These are phyloP conservation scores for Apiotrichum mycotoxinovorans DNA, from an alignment of 1,284 basidiomycete species.

Conservation along the genomic window DNA sequence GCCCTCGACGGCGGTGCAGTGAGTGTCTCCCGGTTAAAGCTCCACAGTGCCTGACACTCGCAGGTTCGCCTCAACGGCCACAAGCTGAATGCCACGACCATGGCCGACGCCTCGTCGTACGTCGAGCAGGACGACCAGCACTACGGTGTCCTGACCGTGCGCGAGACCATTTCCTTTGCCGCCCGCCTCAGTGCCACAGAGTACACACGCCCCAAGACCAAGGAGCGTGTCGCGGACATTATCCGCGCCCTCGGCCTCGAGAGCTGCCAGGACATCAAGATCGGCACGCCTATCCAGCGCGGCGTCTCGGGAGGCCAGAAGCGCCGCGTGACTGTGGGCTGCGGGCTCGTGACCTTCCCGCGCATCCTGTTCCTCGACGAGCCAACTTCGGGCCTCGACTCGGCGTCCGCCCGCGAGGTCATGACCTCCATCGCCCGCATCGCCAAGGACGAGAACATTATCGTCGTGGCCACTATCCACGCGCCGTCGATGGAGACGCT, in stretches of 20 bases:
- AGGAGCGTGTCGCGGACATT: conserved; percentile 17
- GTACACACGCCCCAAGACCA: conserved; percentile 5
- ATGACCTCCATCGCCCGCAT: conserved; percentile 17
- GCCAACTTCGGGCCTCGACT: conserved; percentile 37
- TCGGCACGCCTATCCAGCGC: conserved; percentile 50
- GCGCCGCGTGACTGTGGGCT: conserved; percentile 46
- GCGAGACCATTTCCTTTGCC: conserved; percentile 29
- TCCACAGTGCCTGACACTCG: too few species aligned
- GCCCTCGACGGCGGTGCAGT: conserved; percentile 18
- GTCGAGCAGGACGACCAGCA: conserved; percentile 51
- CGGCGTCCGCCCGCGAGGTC: conserved; percentile 19
- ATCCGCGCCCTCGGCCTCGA: conserved; percentile 19
- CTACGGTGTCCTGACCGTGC: conserved; percentile 48
- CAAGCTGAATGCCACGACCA: conserved; percentile 5
- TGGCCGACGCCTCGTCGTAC: conserved; percentile 34
- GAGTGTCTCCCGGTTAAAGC: too few species aligned
- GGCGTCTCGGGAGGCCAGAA: conserved; percentile 51
- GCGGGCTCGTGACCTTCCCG: conserved; percentile 44
- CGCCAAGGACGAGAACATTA: conserved; percentile 13
- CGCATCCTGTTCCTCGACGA: conserved; percentile 51
- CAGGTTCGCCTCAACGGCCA: conserved; percentile 20
- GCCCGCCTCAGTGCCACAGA: conserved; percentile 15
- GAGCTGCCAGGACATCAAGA: conserved; percentile 17
- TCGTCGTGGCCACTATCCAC: conserved; percentile 48
- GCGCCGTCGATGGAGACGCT: conserved; percentile 48